A percentile compares a stretch with the other conserved stretches of the same genome.
Conservation (phyloP, 2,329 filamentous ascomycete species). For the Aspergillus brunneoviolaceus region DNA sequence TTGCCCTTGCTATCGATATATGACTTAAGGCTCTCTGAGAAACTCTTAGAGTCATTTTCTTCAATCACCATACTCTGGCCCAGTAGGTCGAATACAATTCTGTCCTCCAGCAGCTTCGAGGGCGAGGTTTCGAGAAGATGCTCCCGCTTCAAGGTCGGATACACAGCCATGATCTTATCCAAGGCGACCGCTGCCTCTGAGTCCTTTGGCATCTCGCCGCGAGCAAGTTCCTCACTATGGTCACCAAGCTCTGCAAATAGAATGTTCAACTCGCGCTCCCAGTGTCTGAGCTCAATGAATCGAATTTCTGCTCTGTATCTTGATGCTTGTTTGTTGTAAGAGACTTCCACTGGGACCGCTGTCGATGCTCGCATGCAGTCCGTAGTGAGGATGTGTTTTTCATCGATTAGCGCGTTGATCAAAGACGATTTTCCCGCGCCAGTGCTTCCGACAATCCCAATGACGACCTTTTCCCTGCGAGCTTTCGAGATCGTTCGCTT, state of each 20-base stretch:
- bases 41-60: too few relatives aligned
- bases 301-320: constrained; percentile 59
- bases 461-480: constrained; percentile 35
- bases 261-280: constrained; percentile 52
- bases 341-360: constrained; percentile 60
- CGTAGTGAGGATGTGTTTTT: constrained; percentile 57
- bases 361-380: constrained; percentile 64
- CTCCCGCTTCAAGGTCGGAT: constrained; percentile 39
- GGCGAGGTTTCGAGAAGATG: constrained; percentile 35
- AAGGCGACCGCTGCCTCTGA: constrained; percentile 46
- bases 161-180: constrained; percentile 44
- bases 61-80: too few relatives aligned
- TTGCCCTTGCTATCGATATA: too few relatives aligned
- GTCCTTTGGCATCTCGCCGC: constrained; percentile 43
- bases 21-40: too few relatives aligned
- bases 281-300: constrained; percentile 55
- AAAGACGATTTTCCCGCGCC: constrained; percentile 63
- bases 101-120: too few relatives aligned
- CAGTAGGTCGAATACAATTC: too few relatives aligned
- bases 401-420: constrained; percentile 63
- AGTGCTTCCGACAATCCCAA: constrained; percentile 63
- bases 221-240: constrained; percentile 38
- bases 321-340: constrained; percentile 59
- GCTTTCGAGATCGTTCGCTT: neutral
- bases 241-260: constrained; percentile 52